Base-by-base conservation (phyloP, 257 asterid species). In the Solanum commersonii region DNA sequence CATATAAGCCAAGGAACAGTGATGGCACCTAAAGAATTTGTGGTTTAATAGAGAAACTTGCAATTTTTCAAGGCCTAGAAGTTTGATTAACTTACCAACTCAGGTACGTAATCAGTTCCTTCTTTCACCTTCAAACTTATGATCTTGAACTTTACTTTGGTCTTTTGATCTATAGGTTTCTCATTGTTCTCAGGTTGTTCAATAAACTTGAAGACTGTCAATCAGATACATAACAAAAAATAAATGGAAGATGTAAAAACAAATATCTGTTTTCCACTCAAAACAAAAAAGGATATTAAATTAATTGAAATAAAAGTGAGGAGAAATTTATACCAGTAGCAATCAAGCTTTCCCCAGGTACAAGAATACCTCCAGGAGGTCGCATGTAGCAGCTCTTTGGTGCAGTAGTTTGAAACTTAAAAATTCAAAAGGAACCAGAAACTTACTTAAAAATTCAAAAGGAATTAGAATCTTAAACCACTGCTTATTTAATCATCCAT, bases 381-480 rank as follows among this genome's bases (percentile, higher is more conserved):
- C 98, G 93, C 99, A 97, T 97, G 68, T 89, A 96, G 93, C 99
- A 96, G 87, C 98, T 94, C 92, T 96, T 96, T 56, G 99, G 99
- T 33, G 98, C 96, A 70, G 98, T 96, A 63, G 99, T 95, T 94
- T 97, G 99, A 88, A 95, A 95, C 98, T 95, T 7, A 33, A 9
- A 18, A 14, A 82, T 82, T 49, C 85, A 82, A 82, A 82, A 46
- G 18, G 42, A 82, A 3, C 70, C 38, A 82, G 20, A 82, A 82
- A 49, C 67, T 82, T 79, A 87, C 35, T 27, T 18, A 16, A 27
- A 76, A 44, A 65, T 1, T 37, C 22, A 5, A 20, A 73, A 89
- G 67, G 33, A 82, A 83, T 46, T 65, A 37, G 85, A 81, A 49
- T 3, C 85, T 46, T 81, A 81, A 20, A 82, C 18, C 15, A 10